Conservation (phyloP, 768 basidiomycete species). For the Gloeostereum incarnatum region DNA sequence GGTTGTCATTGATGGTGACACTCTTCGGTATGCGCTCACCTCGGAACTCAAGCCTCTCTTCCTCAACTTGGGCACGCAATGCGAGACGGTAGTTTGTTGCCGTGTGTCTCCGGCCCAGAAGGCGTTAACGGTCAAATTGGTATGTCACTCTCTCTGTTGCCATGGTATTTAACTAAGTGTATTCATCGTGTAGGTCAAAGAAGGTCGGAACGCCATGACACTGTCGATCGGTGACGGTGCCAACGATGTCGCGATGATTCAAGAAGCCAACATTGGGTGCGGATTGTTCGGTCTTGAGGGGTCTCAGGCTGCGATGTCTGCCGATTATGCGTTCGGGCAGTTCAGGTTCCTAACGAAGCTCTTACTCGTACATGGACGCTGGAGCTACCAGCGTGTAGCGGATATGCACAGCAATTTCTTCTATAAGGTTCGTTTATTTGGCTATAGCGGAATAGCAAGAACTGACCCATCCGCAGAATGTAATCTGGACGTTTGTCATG, state of each 20-base stretch:
- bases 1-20: conserved; percentile 95
- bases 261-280: conserved; percentile 97
- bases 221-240: conserved; percentile 95
- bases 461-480: conserved; percentile 44
- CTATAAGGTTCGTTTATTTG: conserved; percentile 65
- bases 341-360: conserved; percentile 91
- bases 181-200: conserved; percentile 61
- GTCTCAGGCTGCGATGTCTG: conserved; percentile 98
- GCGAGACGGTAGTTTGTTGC: conserved; percentile 97
- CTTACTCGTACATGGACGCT: conserved; percentile 88
- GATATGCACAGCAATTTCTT: conserved; percentile 99
- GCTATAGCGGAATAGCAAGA: not conserved
- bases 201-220: conserved; percentile 93
- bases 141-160: conserved; percentile 23
- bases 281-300: conserved; percentile 92
- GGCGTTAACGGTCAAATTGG: conserved; percentile 91
- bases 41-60: conserved; percentile 77
- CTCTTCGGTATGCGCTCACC: conserved; percentile 71
- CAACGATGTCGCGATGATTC: conserved; percentile 99
- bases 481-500: conserved; percentile 88
- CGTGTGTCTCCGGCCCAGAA: conserved; percentile 97
- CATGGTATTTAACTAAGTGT: conserved; percentile 4
- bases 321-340: conserved; percentile 97
- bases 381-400: conserved; percentile 94
- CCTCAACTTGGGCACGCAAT: conserved; percentile 89